Evolutionary conservation across 1,284 basidiomycete genomes (phyloP).

Genomic region (Golubevia sp.): DNA sequence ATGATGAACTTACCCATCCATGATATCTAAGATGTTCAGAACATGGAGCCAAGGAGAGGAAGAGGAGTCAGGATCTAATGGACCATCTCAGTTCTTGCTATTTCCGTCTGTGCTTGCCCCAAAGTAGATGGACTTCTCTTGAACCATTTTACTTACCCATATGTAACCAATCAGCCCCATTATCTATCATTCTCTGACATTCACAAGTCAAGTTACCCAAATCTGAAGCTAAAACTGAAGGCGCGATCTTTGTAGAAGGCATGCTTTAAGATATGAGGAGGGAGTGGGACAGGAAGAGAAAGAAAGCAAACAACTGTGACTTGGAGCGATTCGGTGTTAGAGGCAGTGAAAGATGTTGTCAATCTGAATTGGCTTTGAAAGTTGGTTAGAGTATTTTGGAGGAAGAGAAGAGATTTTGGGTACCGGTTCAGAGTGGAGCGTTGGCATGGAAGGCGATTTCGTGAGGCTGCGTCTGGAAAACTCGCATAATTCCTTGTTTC

Average conservation of each 20-base stretch:
- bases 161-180: constrained; percentile 59
- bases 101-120: background rate
- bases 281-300: too few species aligned
- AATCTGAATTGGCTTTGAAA: too few species aligned
- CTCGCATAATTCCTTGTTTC: too few species aligned
- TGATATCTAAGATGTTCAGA: constrained; percentile 12
- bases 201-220: constrained; percentile 57
- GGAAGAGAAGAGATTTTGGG: too few species aligned
- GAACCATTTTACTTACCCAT: constrained; percentile 34
- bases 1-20: constrained; percentile 12
- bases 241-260: constrained; percentile 54
- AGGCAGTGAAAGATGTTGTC: too few species aligned
- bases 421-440: too few species aligned
- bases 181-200: constrained; percentile 55
- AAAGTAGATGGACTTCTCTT: background rate
- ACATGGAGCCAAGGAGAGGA: background rate
- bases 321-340: too few species aligned
- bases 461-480: too few species aligned
- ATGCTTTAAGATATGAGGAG: constrained; percentile 17
- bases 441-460: too few species aligned
- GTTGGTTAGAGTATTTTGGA: too few species aligned
- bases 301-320: too few species aligned
- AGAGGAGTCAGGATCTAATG: constrained; percentile 64
- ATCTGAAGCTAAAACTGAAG: constrained; percentile 57
- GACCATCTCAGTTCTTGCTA: constrained; percentile 24